A percentile compares a stretch with the other conserved stretches of the same genome.
These are phyloP conservation scores for Penicillium chermesinum DNA, from an alignment of 495 filamentous ascomycete genomes.

Conservation along the genomic window DNA sequence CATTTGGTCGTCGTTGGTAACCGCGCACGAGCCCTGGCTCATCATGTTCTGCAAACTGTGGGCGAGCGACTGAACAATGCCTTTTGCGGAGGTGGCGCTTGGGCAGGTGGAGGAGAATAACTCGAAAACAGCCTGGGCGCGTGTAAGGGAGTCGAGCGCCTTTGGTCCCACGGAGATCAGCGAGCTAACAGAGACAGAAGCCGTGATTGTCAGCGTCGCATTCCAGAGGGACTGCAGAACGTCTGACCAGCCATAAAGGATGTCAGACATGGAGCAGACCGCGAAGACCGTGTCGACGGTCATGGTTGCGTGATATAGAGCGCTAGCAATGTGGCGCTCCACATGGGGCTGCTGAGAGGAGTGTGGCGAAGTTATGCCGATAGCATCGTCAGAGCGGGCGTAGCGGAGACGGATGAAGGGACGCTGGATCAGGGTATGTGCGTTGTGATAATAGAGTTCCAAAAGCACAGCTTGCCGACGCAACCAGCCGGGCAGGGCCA, in stretches of 20 bases:
- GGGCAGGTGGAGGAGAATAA: slow-evolving; percentile 2
- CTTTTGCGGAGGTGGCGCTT: not conserved
- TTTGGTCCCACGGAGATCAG: not conserved
- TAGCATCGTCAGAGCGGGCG: not conserved
- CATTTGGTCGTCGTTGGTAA: not conserved
- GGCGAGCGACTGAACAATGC: slow-evolving; percentile 1
- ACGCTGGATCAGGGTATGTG: slow-evolving; percentile 2
- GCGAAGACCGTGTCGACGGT: slow-evolving; percentile 1
- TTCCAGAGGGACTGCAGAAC: slow-evolving; percentile 5
- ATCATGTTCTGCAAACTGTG: slow-evolving; percentile 2
- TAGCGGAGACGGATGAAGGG: slow-evolving; percentile 1
- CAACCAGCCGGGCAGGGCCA: not conserved
- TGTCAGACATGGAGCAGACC: slow-evolving; percentile 2
- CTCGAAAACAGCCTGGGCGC: slow-evolving; percentile 3
- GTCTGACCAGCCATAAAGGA: slow-evolving; percentile 5
- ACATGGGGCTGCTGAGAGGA: slow-evolving; percentile 1
- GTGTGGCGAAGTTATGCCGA: not conserved
- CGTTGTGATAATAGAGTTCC: slow-evolving; percentile 3
- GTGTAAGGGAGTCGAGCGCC: slow-evolving; percentile 3
- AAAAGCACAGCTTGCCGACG: slow-evolving; percentile 3
- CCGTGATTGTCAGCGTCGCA: slow-evolving; percentile 5
- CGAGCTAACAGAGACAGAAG: not conserved
- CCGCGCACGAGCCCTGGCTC: not conserved
- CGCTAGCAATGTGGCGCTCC: slow-evolving; percentile 1
- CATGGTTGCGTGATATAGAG: slow-evolving; percentile 3